Evolutionary conservation across 495 filamentous ascomycete genomes (phyloP).

Genomic region (Barbatosphaeria neglecta): DNA sequence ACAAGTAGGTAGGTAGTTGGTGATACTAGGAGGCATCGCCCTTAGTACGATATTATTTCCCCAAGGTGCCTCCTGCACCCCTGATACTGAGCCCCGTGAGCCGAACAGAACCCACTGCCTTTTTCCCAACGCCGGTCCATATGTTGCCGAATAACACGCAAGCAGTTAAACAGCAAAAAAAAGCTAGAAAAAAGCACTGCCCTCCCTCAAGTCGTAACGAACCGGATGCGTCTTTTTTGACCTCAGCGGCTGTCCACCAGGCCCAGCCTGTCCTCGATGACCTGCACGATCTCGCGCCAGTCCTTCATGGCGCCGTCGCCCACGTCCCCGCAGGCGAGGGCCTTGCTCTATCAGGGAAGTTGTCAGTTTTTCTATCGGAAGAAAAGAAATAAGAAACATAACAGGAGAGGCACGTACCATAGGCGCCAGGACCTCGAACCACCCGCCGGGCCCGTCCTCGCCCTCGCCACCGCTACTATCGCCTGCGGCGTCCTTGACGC

Average conservation of each 20-base stretch:
- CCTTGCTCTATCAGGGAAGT: slow-evolving; percentile 41
- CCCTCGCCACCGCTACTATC: slow-evolving; percentile 48
- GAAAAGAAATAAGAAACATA: not conserved
- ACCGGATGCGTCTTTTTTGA: too few relatives aligned
- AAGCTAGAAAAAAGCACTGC: too few relatives aligned
- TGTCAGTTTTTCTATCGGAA: slow-evolving; percentile 1
- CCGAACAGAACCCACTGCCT: too few relatives aligned
- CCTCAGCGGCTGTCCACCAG: too few relatives aligned
- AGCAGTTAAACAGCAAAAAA: too few relatives aligned
- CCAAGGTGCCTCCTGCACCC: too few relatives aligned
- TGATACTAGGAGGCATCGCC: too few relatives aligned
- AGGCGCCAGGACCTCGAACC: slow-evolving; percentile 64
- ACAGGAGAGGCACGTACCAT: slow-evolving; percentile 17
- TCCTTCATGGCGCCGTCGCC: slow-evolving; percentile 69
- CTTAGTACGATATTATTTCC: too few relatives aligned
- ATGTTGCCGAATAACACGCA: too few relatives aligned
- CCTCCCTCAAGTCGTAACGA: too few relatives aligned
- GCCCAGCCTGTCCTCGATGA: slow-evolving; percentile 38
- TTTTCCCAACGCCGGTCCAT: too few relatives aligned
- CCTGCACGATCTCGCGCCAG: slow-evolving; percentile 58
- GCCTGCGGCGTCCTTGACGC: slow-evolving; percentile 42
- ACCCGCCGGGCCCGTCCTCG: slow-evolving; percentile 43
- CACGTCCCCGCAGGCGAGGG: slow-evolving; percentile 70
- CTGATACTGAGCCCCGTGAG: too few relatives aligned
- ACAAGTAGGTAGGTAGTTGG: not conserved